These are phyloP conservation scores for Colletotrichum liriopes DNA, from an alignment of 2,329 filamentous ascomycete species.

Conservation along the genomic window DNA sequence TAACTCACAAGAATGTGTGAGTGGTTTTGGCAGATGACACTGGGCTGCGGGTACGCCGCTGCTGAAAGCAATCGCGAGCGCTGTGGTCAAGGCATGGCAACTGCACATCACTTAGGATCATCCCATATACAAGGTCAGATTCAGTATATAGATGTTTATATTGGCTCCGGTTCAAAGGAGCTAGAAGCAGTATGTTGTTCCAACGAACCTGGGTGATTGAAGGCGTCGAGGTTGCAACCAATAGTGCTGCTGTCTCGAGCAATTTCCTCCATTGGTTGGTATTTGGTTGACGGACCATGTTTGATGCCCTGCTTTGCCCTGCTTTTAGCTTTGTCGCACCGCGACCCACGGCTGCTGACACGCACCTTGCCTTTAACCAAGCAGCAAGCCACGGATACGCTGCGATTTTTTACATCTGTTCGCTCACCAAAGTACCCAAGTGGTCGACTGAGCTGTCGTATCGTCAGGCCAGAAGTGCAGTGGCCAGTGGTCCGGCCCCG, in stretches of 20 bases:
- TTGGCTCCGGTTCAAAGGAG: neutral
- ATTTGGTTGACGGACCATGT: neutral
- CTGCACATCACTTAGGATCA: slow-evolving; percentile 1
- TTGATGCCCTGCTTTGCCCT: slow-evolving; percentile 2
- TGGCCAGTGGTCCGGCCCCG: slow-evolving; percentile 27
- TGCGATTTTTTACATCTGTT: neutral
- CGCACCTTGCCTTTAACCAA: neutral
- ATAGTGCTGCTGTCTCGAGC: neutral
- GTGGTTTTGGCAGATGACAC: neutral
- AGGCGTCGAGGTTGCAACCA: neutral
- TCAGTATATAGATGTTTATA: too few species aligned
- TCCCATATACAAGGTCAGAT: neutral
- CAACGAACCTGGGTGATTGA: neutral
- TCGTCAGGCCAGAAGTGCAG: slow-evolving; percentile 35
- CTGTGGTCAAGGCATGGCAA: slow-evolving; percentile 10
- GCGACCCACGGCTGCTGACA: neutral
- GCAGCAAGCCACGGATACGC: neutral
- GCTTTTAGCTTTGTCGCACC: slow-evolving; percentile 17
- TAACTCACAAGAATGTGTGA: neutral
- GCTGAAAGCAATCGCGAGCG: neutral
- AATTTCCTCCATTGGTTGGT: neutral
- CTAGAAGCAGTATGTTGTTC: neutral
- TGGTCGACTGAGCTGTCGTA: slow-evolving; percentile 23
- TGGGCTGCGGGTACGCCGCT: neutral
- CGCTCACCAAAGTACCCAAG: slow-evolving; percentile 2